Conservation (phyloP, 75 land plant species). For the Sequoia sempervirens region DNA sequence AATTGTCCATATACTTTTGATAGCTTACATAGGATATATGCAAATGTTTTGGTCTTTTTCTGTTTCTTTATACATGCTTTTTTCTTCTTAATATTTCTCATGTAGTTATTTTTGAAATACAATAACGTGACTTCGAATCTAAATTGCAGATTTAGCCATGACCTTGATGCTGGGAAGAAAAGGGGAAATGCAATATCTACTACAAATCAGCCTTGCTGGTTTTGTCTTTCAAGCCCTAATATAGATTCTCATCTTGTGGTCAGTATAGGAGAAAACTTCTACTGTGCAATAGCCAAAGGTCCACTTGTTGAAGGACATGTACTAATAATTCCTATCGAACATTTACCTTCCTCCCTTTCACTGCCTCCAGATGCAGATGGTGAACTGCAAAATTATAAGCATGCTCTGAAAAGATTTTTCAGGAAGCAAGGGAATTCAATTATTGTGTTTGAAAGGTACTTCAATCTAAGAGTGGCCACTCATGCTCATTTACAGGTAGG, state of each 20-base stretch:
- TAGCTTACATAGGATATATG: neutral
- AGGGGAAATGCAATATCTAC: neutral
- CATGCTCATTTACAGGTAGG: conserved; percentile 97
- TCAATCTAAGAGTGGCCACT: conserved; percentile 36
- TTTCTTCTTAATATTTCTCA: neutral
- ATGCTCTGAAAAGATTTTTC: conserved; percentile 46
- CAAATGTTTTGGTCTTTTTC: neutral
- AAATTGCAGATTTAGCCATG: conserved; percentile 22
- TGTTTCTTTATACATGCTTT: neutral
- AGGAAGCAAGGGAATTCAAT: conserved; percentile 56
- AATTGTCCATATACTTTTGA: neutral
- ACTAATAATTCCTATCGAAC: conserved; percentile 83
- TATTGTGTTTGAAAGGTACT: conserved; percentile 73
- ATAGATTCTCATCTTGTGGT: conserved; percentile 76
- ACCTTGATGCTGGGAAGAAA: conserved; percentile 8
- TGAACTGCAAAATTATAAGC: conserved; percentile 59
- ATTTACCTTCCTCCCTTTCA: conserved; percentile 56
- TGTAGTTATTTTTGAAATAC: neutral
- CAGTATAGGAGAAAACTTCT: conserved; percentile 77
- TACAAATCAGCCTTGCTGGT: conserved; percentile 67
- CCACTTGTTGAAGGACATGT: conserved; percentile 80
- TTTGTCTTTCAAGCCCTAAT: conserved; percentile 85
- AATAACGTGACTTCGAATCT: neutral
- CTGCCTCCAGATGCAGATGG: conserved; percentile 42
- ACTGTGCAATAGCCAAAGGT: conserved; percentile 94